Evolutionary conservation across 495 filamentous ascomycete species (phyloP), one percentile per base, ranked within the genome.

Genomic region (Aspergillus wentii): DNA sequence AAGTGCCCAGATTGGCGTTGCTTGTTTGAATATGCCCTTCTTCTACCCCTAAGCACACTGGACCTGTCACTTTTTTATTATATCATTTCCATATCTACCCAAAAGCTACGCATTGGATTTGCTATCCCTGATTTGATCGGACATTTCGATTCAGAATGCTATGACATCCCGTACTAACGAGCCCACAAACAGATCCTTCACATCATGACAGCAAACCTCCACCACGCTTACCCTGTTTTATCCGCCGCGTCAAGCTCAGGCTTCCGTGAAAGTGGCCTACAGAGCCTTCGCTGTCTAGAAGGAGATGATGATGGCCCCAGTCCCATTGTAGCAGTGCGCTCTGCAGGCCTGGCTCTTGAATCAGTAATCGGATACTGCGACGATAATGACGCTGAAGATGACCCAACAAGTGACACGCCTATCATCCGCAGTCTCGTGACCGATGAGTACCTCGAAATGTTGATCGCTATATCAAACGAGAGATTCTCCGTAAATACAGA

Each of bases 211-310:
- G 76, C 85, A 4, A 87, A 82, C 2, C 70, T 79, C 1, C 56
- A 75, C 32, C 75, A 86, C 45, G 88, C 91, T 3, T 81, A 92
- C 28, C 54, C 69, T 6, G 71, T 91, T 5, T 68, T 94, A 20
- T 68, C 75, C 9, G 83, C 84, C 9, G 91, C 83, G 3, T 66
- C 92, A 4, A 76, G 79, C 38, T 80, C 86, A 8, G 91, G 89
- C 1, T 95, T 95, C 54, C 79, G 91, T 30, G 91, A 97, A 64
- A 89, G 83, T 37, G 91, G 91, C n/a, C 60, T 82, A 17, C 62
- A 70, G 36, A 58, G 60, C 46, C 57, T 57, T 29, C 69, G 57
- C 37, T 59, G 54, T 38, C 37, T 69, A 51, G 62, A 54, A 56
- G 58, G 39, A 4, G 35, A 35, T 10, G 51, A 57, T 10, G 47